These are phyloP conservation scores for Tylopilus cervinicoccineus DNA, from an alignment of 768 basidiomycete species.

Conservation along the genomic window DNA sequence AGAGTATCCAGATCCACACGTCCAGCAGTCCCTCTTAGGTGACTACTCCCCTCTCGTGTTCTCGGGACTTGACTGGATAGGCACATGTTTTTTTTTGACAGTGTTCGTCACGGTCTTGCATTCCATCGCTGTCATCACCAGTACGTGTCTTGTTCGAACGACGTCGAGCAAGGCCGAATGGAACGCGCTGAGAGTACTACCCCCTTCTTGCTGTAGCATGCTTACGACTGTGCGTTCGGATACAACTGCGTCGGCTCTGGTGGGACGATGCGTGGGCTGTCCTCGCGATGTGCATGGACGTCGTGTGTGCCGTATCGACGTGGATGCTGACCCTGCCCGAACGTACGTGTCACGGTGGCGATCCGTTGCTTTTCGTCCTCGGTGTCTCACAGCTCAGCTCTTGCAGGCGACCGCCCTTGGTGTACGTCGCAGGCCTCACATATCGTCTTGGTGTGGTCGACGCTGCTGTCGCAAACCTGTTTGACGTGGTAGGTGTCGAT, in stretches of 20 bases:
- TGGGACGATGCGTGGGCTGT: constrained; percentile 13
- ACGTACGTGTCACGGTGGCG: constrained; percentile 1
- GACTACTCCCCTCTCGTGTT: background rate
- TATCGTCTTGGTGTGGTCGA: constrained; percentile 4
- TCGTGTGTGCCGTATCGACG: constrained; percentile 5
- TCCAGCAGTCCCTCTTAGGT: constrained; percentile 2
- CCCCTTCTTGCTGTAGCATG: background rate
- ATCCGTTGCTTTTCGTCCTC: too few relatives aligned
- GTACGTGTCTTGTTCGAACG: constrained; percentile 4
- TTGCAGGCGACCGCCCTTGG: constrained; percentile 3
- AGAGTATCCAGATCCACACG: background rate
- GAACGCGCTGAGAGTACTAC: too few relatives aligned
- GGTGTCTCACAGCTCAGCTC: background rate
- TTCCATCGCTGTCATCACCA: background rate
- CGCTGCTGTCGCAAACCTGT: constrained; percentile 1
- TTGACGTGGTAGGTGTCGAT: constrained; percentile 8
- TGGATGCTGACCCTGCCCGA: constrained; percentile 4
- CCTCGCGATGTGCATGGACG: constrained; percentile 2
- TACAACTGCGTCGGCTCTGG: constrained; percentile 8
- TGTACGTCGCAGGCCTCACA: background rate
- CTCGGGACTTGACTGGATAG: background rate
- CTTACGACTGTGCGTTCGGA: constrained; percentile 8
- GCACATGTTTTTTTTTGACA: background rate
- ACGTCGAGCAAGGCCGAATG: background rate
- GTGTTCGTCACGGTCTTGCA: constrained; percentile 12